phyloP scores from a whole-genome alignment of 2,329 filamentous ascomycete genomes.

The Epicoccum nigrum region DNA sequence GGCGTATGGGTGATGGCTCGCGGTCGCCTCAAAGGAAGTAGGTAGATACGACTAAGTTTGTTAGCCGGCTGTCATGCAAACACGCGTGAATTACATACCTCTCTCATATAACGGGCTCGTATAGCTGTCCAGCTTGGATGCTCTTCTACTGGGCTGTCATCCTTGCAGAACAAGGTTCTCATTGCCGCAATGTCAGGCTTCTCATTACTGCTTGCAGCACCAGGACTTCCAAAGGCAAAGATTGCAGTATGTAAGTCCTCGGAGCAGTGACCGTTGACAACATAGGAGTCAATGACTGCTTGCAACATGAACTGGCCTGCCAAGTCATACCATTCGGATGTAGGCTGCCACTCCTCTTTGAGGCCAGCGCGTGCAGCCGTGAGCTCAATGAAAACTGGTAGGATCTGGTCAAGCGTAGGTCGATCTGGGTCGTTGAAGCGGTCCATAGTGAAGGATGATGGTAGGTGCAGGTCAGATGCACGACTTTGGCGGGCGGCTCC shows the following conservation, averaged over 20 bases:
- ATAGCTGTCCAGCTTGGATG: constrained; percentile 47
- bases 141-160: constrained; percentile 36
- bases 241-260: constrained; percentile 50
- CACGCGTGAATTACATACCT: constrained; percentile 15
- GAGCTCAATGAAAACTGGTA: constrained; percentile 60
- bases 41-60: not conserved
- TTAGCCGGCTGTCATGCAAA: not conserved
- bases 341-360: constrained; percentile 43
- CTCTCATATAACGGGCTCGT: constrained; percentile 42
- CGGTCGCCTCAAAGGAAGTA: constrained; percentile 29
- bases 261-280: constrained; percentile 47
- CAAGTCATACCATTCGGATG: constrained; percentile 53
- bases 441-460: constrained; percentile 25
- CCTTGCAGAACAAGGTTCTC: constrained; percentile 45
- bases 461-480: constrained; percentile 34
- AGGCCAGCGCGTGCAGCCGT: constrained; percentile 48
- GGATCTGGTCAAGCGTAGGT: constrained; percentile 48
- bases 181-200: constrained; percentile 39
- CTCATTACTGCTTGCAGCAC: constrained; percentile 27
- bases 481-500: constrained; percentile 28
- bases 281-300: constrained; percentile 56
- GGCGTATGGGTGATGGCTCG: constrained; percentile 39
- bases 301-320: constrained; percentile 58
- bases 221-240: constrained; percentile 54
- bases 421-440: constrained; percentile 44